Evolutionary conservation across 345 rosid species (phyloP).

Genomic region (Camelina sativa): DNA sequence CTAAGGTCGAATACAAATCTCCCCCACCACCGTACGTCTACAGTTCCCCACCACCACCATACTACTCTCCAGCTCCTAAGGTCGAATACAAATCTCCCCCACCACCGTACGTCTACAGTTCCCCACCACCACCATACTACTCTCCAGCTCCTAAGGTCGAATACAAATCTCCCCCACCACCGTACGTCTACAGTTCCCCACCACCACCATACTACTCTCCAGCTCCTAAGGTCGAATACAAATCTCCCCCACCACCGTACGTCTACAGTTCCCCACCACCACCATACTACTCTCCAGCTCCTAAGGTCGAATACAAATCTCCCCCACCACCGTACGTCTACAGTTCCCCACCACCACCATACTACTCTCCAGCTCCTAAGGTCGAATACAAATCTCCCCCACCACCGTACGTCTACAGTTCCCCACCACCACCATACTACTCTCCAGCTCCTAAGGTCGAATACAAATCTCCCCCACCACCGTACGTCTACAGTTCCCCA

Average conservation of each 20-base stretch:
- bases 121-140: neutral
- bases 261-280: neutral
- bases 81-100: neutral
- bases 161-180: neutral
- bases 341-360: neutral
- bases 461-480: neutral
- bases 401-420: neutral
- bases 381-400: neutral
- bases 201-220: neutral
- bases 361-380: neutral
- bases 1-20: too few relatives aligned
- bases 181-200: neutral
- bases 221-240: neutral
- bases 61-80: neutral
- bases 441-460: too few relatives aligned
- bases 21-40: neutral
- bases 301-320: neutral
- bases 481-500: neutral
- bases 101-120: neutral
- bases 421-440: conserved; percentile 1
- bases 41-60: neutral
- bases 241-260: neutral
- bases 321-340: too few relatives aligned
- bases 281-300: neutral
- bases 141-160: neutral